These are phyloP conservation scores for Eragrostis tef DNA, from an alignment of 202 grass and related monocot species.

Conservation along the genomic window DNA sequence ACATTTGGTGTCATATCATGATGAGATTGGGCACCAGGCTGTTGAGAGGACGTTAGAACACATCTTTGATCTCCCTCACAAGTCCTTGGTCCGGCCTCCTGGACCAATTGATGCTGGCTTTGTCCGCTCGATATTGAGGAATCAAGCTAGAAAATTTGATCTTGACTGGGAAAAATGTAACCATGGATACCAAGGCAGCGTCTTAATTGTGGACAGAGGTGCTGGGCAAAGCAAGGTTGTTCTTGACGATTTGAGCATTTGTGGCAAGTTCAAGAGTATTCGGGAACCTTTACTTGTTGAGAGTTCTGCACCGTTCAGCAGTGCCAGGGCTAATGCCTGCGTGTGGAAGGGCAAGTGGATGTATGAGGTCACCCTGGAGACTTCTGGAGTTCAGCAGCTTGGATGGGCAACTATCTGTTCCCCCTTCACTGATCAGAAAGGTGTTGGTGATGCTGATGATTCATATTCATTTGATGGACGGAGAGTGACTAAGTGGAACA, in stretches of 20 bases:
- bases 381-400: conserved; percentile 82
- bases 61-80: conserved; percentile 74
- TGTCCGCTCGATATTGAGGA: conserved; percentile 59
- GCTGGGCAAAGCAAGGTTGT: conserved; percentile 48
- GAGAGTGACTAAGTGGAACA: conserved; percentile 86
- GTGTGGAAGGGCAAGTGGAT: conserved; percentile 85
- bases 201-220: conserved; percentile 51
- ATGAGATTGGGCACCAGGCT: conserved; percentile 67
- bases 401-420: conserved; percentile 68
- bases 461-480: conserved; percentile 84
- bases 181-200: conserved; percentile 10
- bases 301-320: conserved; percentile 70
- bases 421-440: conserved; percentile 76
- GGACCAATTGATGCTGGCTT: conserved; percentile 54
- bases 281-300: conserved; percentile 72
- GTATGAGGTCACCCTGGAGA: conserved; percentile 84
- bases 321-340: conserved; percentile 65
- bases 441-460: conserved; percentile 79
- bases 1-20: conserved; percentile 74
- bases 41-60: conserved; percentile 80
- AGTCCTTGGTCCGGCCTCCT: conserved; percentile 51
- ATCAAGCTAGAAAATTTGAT: conserved; percentile 60
- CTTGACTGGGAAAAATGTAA: conserved; percentile 36
- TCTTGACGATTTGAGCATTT: conserved; percentile 64
- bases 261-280: conserved; percentile 68